These are phyloP conservation scores for Amanita pseudoporphyria DNA, from an alignment of 768 basidiomycete genomes.

Conservation along the genomic window DNA sequence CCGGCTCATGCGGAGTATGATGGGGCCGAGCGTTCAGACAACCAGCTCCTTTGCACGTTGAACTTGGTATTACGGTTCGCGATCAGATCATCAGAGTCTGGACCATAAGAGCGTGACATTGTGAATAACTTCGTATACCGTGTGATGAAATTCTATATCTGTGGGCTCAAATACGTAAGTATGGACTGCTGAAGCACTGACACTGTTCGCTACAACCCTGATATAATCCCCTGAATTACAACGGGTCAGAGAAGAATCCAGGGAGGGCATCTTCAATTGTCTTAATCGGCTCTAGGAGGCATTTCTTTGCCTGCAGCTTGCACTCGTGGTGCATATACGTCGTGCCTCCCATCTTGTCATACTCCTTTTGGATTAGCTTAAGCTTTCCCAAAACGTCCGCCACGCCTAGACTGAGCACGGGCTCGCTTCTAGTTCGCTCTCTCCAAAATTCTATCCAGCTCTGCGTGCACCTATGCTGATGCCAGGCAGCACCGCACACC, in stretches of 20 bases:
- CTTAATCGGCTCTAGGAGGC: constrained; percentile 45
- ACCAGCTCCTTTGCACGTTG: not conserved
- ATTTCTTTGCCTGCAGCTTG: constrained; percentile 44
- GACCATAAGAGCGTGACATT: too few species aligned
- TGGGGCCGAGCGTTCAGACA: constrained; percentile 20
- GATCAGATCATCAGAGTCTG: not conserved
- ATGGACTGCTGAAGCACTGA: not conserved
- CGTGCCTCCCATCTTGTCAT: constrained; percentile 59
- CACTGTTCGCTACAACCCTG: not conserved
- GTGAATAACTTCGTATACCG: not conserved
- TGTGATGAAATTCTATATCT: not conserved
- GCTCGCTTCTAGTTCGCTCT: constrained; percentile 56
- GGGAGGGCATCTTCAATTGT: constrained; percentile 49
- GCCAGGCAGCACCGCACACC: constrained; percentile 59
- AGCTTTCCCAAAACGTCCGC: constrained; percentile 64
- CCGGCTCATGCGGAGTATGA: constrained; percentile 42
- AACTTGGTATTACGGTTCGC: not conserved
- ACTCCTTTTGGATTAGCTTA: constrained; percentile 53
- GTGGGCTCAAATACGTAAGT: too few species aligned
- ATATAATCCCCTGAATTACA: not conserved
- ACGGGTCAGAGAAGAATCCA: constrained; percentile 33
- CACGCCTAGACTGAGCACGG: constrained; percentile 45
- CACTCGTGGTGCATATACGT: constrained; percentile 80
- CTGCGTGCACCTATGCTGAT: constrained; percentile 62
- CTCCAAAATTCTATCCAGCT: constrained; percentile 77